Conservation (phyloP, 2,329 filamentous ascomycete genomes). For the Penicillium sp. region DNA sequence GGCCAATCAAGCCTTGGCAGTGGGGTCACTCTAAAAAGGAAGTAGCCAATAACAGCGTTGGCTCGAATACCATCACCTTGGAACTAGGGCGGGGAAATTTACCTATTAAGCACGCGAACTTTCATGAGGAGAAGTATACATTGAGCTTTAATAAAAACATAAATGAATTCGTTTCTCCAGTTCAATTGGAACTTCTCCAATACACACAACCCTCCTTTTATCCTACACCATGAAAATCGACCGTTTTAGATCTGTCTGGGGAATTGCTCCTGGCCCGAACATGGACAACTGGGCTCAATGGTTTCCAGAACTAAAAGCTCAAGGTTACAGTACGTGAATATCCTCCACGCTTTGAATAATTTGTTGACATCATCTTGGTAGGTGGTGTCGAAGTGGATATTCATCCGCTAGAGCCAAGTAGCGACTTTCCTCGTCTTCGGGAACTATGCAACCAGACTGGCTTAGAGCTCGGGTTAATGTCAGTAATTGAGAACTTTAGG, state of each 20-base stretch:
- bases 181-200: background rate
- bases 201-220: background rate
- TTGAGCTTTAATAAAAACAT: background rate
- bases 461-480: background rate
- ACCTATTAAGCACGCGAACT: background rate
- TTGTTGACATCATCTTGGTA: background rate
- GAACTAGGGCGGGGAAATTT: background rate
- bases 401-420: background rate
- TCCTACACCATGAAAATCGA: background rate
- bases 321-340: background rate
- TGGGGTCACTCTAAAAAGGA: background rate
- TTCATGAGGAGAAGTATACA: background rate
- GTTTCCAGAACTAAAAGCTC: background rate
- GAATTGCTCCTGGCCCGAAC: background rate
- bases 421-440: background rate
- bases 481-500: background rate
- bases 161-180: background rate
- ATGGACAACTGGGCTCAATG: background rate
- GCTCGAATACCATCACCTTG: background rate
- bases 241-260: background rate
- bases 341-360: background rate
- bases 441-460: background rate
- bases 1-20: background rate
- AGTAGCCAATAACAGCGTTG: background rate
- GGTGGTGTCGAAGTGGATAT: background rate